Evolutionary conservation across 164 flowering plant genomes (phyloP), one percentile per base, ranked within the genome.

Genomic region (Berberis thunbergii): DNA sequence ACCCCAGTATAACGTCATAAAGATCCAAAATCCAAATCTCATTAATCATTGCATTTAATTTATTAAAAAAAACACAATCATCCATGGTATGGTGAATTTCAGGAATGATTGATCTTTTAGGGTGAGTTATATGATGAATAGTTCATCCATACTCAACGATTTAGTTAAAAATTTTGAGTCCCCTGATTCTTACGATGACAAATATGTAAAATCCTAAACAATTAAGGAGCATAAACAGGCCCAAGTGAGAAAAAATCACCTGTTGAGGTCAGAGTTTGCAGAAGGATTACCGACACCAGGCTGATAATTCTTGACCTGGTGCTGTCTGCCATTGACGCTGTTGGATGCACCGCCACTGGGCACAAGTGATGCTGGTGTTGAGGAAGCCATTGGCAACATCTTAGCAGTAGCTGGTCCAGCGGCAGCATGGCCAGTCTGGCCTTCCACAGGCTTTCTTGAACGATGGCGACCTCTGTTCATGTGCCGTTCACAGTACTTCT

Each of bases 361-460:
- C 11, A 73, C 78, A 70, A 69, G 78, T 5, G 77, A 50, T 13
- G 78, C 63, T 41, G 83, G 38, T 7, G 45, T 50, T 13, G 82
- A 72, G 12, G 88, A 60, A 44, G 76, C 66, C 63, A 65, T 54
- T 11, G 84, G 72, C 57, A 59, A 70, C 67, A 70, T 76, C 71
- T 77, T 80, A 13, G 75, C 49, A 64, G 73, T 64, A 72, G 86
- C 64, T 65, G 85, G 46, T 57, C 78, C 86, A 60, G 87, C 65
- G 73, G 72, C 74, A 71, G 86, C 75, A 68, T 84, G 86, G 92
- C 88, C 92, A 65, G 77, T 71, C 62, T 81, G 96, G 82, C 90
- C 89, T 94, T 91, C 98, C 97, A 94, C 97, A 91, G 89, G 96
- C 98, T 91, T 94, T 94, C 98, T 93, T 90, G 98, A 93, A 93